These are phyloP conservation scores for Striga hermonthica DNA, from an alignment of 305 asterid genomes.

Conservation along the genomic window DNA sequence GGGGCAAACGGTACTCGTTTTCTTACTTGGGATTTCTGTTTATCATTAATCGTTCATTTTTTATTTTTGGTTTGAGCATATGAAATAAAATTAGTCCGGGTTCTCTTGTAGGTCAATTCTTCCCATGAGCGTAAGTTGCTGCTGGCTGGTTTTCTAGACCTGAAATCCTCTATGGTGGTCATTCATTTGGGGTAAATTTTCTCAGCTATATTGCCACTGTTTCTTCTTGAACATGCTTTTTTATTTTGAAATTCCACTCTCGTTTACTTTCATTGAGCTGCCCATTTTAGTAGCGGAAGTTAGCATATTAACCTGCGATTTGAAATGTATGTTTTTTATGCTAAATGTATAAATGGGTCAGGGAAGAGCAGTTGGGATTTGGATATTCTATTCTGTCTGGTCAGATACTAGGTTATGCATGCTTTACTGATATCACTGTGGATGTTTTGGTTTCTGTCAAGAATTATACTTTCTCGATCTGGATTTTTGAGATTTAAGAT, in stretches of 20 bases:
- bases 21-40: slow-evolving; percentile 13
- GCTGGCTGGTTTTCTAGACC: slow-evolving; percentile 75
- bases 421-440: background rate
- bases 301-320: slow-evolving; percentile 18
- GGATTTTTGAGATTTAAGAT: background rate
- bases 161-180: slow-evolving; percentile 44
- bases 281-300: slow-evolving; percentile 15
- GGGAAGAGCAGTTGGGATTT: background rate
- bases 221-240: background rate
- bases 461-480: slow-evolving; percentile 1
- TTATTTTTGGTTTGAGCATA: background rate
- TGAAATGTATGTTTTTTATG: slow-evolving; percentile 11
- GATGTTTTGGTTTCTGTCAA: background rate
- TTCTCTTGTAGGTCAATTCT: slow-evolving; percentile 47
- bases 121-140: slow-evolving; percentile 68
- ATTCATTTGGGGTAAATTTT: slow-evolving; percentile 56
- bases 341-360: background rate
- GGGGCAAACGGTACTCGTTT: slow-evolving; percentile 39
- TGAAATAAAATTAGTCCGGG: slow-evolving; percentile 11
- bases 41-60: background rate
- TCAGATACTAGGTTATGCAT: slow-evolving; percentile 16
- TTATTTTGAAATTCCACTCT: background rate
- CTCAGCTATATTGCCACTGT: background rate
- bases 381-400: slow-evolving; percentile 5
- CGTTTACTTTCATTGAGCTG: no score